Evolutionary conservation across 1,284 basidiomycete species (phyloP).

Genomic region (Thelephora terrestris): DNA sequence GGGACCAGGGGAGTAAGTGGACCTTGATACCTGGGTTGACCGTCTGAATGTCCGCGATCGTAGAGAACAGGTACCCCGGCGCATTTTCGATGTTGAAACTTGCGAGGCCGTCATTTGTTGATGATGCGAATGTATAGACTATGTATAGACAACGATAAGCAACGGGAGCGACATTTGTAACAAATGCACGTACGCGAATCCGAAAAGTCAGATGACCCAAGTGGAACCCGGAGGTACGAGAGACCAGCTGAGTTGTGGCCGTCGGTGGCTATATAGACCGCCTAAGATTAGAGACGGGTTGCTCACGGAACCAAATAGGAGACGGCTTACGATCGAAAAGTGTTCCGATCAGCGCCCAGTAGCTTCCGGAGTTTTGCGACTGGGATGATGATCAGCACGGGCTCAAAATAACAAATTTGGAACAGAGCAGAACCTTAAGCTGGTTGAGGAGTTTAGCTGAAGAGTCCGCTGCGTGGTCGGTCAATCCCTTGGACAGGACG

Average conservation of each 20-base stretch:
- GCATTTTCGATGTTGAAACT: constrained; percentile 34
- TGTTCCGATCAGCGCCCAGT: constrained; percentile 34
- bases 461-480: constrained; percentile 31
- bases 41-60: constrained; percentile 34
- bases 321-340: constrained; percentile 33
- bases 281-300: background rate
- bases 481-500: background rate
- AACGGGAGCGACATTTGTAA: background rate
- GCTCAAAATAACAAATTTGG: background rate
- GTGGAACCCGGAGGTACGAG: constrained; percentile 39
- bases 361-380: constrained; percentile 30
- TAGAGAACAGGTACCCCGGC: constrained; percentile 35
- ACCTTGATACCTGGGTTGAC: constrained; percentile 33
- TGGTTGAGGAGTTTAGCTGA: constrained; percentile 35
- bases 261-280: constrained; percentile 29
- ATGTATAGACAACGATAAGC: constrained; percentile 2
- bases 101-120: constrained; percentile 29
- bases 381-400: constrained; percentile 11
- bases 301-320: background rate
- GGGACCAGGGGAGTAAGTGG: constrained; percentile 41
- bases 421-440: constrained; percentile 29
- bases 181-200: constrained; percentile 12
- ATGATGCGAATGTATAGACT: constrained; percentile 40
- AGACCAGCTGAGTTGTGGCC: constrained; percentile 35
- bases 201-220: constrained; percentile 42